Evolutionary conservation across 148 eudicot genomes (phyloP).

Genomic region (Cornus controversa): DNA sequence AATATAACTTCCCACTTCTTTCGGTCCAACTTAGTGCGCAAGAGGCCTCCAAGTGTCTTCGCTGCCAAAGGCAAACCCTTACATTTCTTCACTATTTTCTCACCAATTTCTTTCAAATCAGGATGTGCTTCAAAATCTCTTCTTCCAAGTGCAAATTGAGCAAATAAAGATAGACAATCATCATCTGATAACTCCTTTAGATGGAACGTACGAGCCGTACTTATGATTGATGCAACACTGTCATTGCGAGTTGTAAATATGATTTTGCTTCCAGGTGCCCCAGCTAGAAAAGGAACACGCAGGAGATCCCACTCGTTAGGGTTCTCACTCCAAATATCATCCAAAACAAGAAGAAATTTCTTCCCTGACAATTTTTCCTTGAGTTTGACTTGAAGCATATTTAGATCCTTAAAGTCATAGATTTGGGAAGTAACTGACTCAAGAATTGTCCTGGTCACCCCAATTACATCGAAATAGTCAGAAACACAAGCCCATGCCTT

Average conservation of each 20-base stretch:
- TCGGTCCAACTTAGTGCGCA: background rate
- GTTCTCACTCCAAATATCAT: conserved; percentile 22
- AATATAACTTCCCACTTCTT: conserved; percentile 15
- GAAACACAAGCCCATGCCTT: conserved; percentile 17
- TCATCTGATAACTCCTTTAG: too few species aligned
- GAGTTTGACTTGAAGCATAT: conserved; percentile 3
- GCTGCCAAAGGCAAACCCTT: conserved; percentile 12
- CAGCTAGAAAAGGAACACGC: background rate
- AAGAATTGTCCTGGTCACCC: background rate
- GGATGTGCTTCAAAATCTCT: background rate
- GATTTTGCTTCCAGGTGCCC: conserved; percentile 9
- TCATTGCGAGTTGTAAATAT: conserved; percentile 18
- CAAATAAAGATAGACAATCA: too few species aligned
- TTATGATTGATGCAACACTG: conserved; percentile 3
- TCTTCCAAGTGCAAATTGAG: too few species aligned
- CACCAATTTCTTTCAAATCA: conserved; percentile 1
- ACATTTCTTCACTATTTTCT: conserved; percentile 13
- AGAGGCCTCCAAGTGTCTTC: conserved; percentile 17
- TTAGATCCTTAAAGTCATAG: background rate
- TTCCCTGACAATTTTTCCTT: conserved; percentile 2
- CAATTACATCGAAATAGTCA: background rate
- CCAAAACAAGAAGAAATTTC: conserved; percentile 22
- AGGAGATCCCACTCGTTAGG: conserved; percentile 7
- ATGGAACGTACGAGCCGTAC: background rate
- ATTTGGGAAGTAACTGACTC: background rate